A percentile compares a stretch with the other conserved stretches of the same genome.
These are phyloP conservation scores for Fusarium compactum DNA, from an alignment of 2,329 filamentous ascomycete genomes.

Conservation along the genomic window DNA sequence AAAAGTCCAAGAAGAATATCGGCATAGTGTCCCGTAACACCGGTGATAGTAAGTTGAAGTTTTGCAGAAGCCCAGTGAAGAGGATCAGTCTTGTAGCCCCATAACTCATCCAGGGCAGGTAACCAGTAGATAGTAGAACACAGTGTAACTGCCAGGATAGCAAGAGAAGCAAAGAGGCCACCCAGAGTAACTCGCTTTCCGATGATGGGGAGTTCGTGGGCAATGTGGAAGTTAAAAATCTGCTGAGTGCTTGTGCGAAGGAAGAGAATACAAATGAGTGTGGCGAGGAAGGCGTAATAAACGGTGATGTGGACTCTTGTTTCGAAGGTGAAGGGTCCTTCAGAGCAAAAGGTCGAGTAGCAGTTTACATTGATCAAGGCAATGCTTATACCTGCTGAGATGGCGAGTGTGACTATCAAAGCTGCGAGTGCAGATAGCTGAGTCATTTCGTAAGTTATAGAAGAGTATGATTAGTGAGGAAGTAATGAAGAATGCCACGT, in stretches of 20 bases:
- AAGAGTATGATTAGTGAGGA: rapidly evolving
- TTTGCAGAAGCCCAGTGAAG: not conserved
- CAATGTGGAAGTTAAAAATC: rapidly evolving
- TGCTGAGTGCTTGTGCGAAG: not conserved
- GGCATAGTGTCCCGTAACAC: not conserved
- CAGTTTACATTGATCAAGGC: not conserved
- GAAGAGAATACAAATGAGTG: rapidly evolving
- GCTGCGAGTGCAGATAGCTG: not conserved
- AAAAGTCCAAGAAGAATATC: not conserved
- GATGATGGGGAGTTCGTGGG: rapidly evolving
- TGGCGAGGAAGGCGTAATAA: not conserved
- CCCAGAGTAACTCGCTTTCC: not conserved
- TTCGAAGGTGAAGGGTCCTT: not conserved
- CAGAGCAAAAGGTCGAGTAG: not conserved
- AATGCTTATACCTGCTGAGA: not conserved
- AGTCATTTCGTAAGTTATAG: rapidly evolving
- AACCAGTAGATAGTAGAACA: not conserved
- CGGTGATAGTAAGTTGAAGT: not conserved
- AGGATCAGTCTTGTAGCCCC: not conserved
- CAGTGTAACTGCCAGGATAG: rapidly evolving
- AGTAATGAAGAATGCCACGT: too few species aligned
- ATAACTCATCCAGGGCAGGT: not conserved
- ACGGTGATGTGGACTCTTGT: not conserved
- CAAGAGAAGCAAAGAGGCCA: not conserved
- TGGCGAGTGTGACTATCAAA: not conserved